A percentile compares a stretch with the other conserved stretches of the same genome.
phyloP scores from a whole-genome alignment of 2,329 filamentous ascomycete genomes.

The Colletotrichum scovillei region DNA sequence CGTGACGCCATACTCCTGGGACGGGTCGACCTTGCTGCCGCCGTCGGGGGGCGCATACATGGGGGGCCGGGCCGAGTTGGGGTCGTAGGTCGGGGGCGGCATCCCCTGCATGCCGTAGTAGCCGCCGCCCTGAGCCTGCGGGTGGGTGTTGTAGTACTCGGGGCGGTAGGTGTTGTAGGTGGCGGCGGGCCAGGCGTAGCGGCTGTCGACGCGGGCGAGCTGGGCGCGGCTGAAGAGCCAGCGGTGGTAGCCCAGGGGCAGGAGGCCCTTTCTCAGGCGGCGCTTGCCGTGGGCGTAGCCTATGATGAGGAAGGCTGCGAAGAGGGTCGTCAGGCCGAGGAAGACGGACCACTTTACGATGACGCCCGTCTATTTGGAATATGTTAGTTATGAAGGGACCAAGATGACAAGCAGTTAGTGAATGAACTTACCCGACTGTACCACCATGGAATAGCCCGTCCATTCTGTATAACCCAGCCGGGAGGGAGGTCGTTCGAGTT shows the following conservation, averaged over 20 bases:
- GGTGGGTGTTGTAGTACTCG: conserved; percentile 44
- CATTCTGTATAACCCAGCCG: conserved; percentile 42
- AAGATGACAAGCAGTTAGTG: too few relatives aligned
- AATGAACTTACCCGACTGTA: conserved; percentile 38
- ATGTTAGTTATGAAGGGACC: too few relatives aligned
- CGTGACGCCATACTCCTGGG: conserved; percentile 40
- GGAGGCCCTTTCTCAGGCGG: conserved; percentile 73
- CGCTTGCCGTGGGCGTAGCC: conserved; percentile 78
- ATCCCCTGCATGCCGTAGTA: conserved; percentile 63
- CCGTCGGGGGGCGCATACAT: conserved; percentile 64
- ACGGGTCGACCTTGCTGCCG: conserved; percentile 64
- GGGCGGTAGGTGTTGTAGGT: conserved; percentile 54
- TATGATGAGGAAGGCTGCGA: conserved; percentile 72
- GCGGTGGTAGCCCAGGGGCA: conserved; percentile 77
- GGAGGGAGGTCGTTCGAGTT: conserved; percentile 37
- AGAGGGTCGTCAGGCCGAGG: conserved; percentile 66
- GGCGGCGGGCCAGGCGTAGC: conserved; percentile 54
- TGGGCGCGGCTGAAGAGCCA: conserved; percentile 63
- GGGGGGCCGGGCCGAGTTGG: conserved; percentile 61
- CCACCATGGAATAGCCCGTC: conserved; percentile 41
- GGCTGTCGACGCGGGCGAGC: conserved; percentile 59
- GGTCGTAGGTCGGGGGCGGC: conserved; percentile 69
- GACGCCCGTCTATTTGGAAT: conserved; percentile 61
- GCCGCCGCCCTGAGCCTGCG: conserved; percentile 34
- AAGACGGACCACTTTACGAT: conserved; percentile 81